Evolutionary conservation across 139 green algal genomes (phyloP).

Genomic region (Zygnema cylindricum): DNA sequence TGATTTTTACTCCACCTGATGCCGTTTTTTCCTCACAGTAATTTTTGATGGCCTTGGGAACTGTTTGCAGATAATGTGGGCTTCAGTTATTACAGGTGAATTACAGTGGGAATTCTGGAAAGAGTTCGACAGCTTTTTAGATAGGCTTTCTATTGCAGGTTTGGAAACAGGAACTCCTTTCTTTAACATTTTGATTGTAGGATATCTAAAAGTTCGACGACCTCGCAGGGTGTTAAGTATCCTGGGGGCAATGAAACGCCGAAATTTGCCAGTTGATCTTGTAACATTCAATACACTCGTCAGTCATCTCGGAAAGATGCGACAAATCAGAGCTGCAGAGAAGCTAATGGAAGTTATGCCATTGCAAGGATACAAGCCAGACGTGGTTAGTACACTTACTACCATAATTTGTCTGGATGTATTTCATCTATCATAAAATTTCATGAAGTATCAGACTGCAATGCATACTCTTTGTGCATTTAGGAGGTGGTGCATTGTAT

Average conservation of each 20-base stretch:
- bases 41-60: no score
- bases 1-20: no score
- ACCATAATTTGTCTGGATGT: no score
- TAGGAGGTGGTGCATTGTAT: not conserved
- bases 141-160: not conserved
- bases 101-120: not conserved
- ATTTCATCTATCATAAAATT: no score
- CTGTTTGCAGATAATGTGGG: no score
- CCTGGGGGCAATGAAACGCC: not conserved
- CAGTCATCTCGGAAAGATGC: not conserved
- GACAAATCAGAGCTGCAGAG: not conserved
- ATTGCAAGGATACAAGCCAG: not conserved
- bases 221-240: not conserved
- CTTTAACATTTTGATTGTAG: not conserved
- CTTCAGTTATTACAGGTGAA: not conserved
- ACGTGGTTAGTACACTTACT: not conserved
- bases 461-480: not conserved
- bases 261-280: not conserved
- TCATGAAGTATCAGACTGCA: no score
- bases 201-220: not conserved
- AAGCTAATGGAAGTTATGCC: not conserved
- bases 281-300: not conserved
- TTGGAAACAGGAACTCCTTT: not conserved
- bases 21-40: no score
- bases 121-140: not conserved